Evolutionary conservation across 2,329 filamentous ascomycete genomes (phyloP).

Genomic region (Drechslera avenae): DNA sequence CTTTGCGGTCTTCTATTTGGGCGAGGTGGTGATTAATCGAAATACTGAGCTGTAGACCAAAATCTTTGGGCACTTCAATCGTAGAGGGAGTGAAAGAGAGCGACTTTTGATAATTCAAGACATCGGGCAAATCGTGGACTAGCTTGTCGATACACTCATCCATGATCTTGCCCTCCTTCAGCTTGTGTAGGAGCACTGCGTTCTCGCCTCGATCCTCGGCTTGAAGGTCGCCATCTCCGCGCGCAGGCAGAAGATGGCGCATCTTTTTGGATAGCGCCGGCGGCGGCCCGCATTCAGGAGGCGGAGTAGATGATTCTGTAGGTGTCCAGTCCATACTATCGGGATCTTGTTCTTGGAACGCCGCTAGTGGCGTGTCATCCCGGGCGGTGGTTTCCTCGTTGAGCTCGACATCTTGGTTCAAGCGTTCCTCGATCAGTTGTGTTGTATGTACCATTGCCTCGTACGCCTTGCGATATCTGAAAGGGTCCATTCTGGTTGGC

Average conservation of each 20-base stretch:
- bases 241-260: conserved; percentile 37
- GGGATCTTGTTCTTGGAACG: conserved; percentile 37
- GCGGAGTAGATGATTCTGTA: conserved; percentile 36
- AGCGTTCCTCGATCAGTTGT: conserved; percentile 39
- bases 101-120: conserved; percentile 43
- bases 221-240: conserved; percentile 31
- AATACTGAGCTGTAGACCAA: conserved; percentile 45
- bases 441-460: conserved; percentile 46
- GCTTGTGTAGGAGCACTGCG: conserved; percentile 40
- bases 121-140: conserved; percentile 42
- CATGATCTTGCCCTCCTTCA: conserved; percentile 45
- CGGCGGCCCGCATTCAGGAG: conserved; percentile 38
- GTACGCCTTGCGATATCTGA: conserved; percentile 45
- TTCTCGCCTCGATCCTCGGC: conserved; percentile 32
- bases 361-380: conserved; percentile 12
- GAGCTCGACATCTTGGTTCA: conserved; percentile 27
- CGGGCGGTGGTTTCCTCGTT: conserved; percentile 11
- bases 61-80: conserved; percentile 47
- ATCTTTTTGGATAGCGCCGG: conserved; percentile 37
- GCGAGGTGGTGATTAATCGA: conserved; percentile 49
- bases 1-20: conserved; percentile 45
- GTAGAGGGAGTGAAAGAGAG: conserved; percentile 46
- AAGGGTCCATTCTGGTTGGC: conserved; percentile 43
- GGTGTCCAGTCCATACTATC: conserved; percentile 49
- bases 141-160: conserved; percentile 47